Conservation (phyloP, 441 rosid species). For the Theobroma grandiflorum region DNA sequence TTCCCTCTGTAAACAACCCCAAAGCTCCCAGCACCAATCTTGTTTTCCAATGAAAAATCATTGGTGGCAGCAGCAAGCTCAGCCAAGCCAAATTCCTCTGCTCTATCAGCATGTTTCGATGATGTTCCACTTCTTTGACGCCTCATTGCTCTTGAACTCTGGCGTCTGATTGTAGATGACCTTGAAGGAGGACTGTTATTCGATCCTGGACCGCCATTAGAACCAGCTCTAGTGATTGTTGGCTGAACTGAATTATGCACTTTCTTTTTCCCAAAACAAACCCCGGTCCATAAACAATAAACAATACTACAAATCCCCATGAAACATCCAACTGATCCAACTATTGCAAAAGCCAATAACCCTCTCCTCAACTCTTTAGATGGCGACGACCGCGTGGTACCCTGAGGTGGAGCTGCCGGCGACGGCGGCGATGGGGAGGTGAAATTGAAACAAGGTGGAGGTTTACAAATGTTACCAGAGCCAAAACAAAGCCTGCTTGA, state of each 20-base stretch:
- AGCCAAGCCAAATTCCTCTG: conserved; percentile 64
- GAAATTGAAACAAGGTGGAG: conserved; percentile 40
- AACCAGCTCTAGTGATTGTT: conserved; percentile 66
- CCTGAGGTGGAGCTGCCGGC: conserved; percentile 1
- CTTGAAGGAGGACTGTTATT: conserved; percentile 54
- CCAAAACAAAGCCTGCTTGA: conserved; percentile 64
- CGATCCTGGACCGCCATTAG: conserved; percentile 55
- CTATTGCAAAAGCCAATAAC: conserved; percentile 63
- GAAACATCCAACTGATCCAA: conserved; percentile 76
- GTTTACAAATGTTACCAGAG: conserved; percentile 60
- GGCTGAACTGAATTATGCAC: conserved; percentile 73
- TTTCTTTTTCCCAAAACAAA: conserved; percentile 65
- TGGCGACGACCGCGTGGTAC: conserved; percentile 22
- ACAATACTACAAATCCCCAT: conserved; percentile 63
- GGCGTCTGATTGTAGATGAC: conserved; percentile 66
- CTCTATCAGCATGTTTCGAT: conserved; percentile 70
- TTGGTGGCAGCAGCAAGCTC: conserved; percentile 84
- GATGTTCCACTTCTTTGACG: conserved; percentile 84
- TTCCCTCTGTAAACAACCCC: conserved; percentile 79
- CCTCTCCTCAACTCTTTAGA: conserved; percentile 56
- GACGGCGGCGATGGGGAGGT: conserved; percentile 27
- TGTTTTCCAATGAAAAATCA: conserved; percentile 69
- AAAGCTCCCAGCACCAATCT: conserved; percentile 85
- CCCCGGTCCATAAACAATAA: conserved; percentile 81
- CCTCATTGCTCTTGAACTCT: conserved; percentile 67